Percentiles rank a stretch among this genome's conserved stretches.
These are phyloP conservation scores for Globisporangium viniferum DNA, from an alignment of 352 stramenopile genomes.

Conservation along the genomic window DNA sequence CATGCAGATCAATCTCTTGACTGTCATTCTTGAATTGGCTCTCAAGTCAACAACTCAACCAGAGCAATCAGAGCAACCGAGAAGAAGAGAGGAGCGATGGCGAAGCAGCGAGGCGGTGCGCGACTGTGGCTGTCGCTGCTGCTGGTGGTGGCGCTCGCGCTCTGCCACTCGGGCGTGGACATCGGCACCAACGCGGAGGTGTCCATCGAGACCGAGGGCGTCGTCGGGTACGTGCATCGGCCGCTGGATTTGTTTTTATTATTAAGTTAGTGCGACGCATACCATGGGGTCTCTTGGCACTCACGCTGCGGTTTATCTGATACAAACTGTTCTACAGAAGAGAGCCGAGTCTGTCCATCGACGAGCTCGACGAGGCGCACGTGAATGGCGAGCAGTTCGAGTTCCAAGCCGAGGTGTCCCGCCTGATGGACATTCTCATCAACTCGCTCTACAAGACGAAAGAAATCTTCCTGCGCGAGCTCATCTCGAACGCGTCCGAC, in stretches of 20 bases:
- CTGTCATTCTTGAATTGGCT: slow-evolving; percentile 14
- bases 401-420: slow-evolving; percentile 96
- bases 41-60: not conserved
- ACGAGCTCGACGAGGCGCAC: slow-evolving; percentile 43
- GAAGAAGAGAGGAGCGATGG: not conserved
- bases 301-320: slow-evolving; percentile 20
- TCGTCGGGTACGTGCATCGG: slow-evolving; percentile 32
- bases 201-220: slow-evolving; percentile 35
- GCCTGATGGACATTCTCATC: slow-evolving; percentile 91
- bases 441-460: slow-evolving; percentile 88
- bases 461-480: slow-evolving; percentile 97
- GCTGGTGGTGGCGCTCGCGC: slow-evolving; percentile 32
- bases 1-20: not conserved
- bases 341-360: slow-evolving; percentile 32
- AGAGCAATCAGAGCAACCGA: not conserved
- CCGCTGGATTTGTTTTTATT: not conserved
- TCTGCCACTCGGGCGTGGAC: slow-evolving; percentile 27
- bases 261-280: not conserved
- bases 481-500: slow-evolving; percentile 99
- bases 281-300: slow-evolving; percentile 7
- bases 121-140: slow-evolving; percentile 29
- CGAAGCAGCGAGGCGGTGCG: slow-evolving; percentile 14
- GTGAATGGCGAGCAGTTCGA: slow-evolving; percentile 81
- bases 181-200: slow-evolving; percentile 27
- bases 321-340: slow-evolving; percentile 22